A percentile compares a stretch with the other conserved stretches of the same genome.
phyloP scores from a whole-genome alignment of 768 basidiomycete genomes.

The Asterophora parasitica region DNA sequence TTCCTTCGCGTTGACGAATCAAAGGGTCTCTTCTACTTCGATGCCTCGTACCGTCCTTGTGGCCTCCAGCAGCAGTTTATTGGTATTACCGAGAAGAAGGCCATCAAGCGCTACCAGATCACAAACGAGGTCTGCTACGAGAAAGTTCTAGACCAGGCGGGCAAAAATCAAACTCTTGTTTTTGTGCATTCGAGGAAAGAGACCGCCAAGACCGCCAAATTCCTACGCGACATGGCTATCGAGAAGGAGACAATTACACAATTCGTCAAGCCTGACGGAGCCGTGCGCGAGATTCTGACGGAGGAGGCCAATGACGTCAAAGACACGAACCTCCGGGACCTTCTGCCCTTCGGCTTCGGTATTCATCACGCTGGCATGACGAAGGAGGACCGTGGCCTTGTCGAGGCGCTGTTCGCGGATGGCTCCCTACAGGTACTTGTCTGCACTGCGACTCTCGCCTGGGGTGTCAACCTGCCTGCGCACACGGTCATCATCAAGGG shows the following conservation, averaged over 20 bases:
- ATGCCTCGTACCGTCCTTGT: conserved; percentile 90
- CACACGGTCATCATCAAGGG: conserved; percentile 99
- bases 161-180: conserved; percentile 88
- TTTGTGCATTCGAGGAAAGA: conserved; percentile 99
- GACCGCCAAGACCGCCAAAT: conserved; percentile 94
- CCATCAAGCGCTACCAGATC: conserved; percentile 96
- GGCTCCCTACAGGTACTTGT: conserved; percentile 92
- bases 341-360: conserved; percentile 94
- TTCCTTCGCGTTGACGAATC: conserved; percentile 92
- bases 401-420: conserved; percentile 92
- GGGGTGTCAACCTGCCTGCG: conserved; percentile 98
- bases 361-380: conserved; percentile 99
- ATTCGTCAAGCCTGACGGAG: conserved; percentile 92
- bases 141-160: conserved; percentile 88
- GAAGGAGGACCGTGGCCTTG: conserved; percentile 81
- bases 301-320: conserved; percentile 80
- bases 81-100: conserved; percentile 98
- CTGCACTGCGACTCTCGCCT: conserved; percentile 96
- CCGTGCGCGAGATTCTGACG: conserved; percentile 83
- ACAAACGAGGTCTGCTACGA: conserved; percentile 99
- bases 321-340: conserved; percentile 79
- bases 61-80: conserved; percentile 95
- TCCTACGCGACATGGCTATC: conserved; percentile 90
- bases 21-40: conserved; percentile 96
- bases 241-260: conserved; percentile 96